phyloP scores from a whole-genome alignment of 208 protist species.

The Leptomonas pyrrhocoris region DNA sequence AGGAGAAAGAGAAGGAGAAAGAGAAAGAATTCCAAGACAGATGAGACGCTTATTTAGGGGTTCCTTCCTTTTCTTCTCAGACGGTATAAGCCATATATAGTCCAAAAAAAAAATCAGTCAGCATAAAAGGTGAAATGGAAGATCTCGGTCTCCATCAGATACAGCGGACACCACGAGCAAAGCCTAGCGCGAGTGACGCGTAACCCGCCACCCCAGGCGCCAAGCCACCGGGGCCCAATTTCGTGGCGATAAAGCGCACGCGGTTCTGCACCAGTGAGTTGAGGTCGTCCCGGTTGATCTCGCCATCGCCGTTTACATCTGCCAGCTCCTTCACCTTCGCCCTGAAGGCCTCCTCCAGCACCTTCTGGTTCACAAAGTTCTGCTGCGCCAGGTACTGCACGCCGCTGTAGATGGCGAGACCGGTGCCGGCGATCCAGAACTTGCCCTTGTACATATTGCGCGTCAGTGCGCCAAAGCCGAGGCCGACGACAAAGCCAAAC shows the following conservation, averaged over 20 bases:
- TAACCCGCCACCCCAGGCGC: slow-evolving; percentile 60
- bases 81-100: neutral
- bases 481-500: slow-evolving; percentile 51
- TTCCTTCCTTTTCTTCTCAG: too few relatives aligned
- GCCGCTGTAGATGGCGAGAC: slow-evolving; percentile 42
- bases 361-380: slow-evolving; percentile 60
- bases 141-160: slow-evolving; percentile 2
- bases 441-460: slow-evolving; percentile 50
- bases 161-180: slow-evolving; percentile 55
- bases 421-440: slow-evolving; percentile 42
- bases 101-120: too few relatives aligned
- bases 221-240: slow-evolving; percentile 62
- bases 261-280: slow-evolving; percentile 61
- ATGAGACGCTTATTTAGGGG: neutral
- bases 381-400: slow-evolving; percentile 68
- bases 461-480: slow-evolving; percentile 37
- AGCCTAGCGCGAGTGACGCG: slow-evolving; percentile 50
- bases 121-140: too few relatives aligned
- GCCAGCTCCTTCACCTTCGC: slow-evolving; percentile 53
- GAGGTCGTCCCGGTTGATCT: slow-evolving; percentile 54
- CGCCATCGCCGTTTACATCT: slow-evolving; percentile 61
- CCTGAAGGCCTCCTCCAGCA: slow-evolving; percentile 50
- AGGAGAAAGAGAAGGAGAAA: neutral
- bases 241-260: slow-evolving; percentile 58
- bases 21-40: neutral